phyloP scores from a whole-genome alignment of 305 asterid genomes.

The Plantago rigida region DNA sequence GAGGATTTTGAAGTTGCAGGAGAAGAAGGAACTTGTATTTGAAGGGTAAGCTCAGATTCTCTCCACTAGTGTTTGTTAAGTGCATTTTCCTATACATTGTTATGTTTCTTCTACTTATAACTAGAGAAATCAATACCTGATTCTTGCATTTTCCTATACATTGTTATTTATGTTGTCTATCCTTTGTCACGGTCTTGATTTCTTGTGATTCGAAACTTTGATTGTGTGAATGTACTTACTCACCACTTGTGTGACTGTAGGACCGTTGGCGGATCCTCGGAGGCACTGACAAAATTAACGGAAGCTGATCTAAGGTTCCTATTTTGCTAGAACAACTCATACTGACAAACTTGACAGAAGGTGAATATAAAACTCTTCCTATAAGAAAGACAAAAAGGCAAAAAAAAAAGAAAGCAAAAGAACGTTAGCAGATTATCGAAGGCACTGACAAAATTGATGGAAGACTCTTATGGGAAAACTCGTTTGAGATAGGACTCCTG shows the following conservation, averaged over 20 bases:
- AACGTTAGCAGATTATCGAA: too few relatives aligned
- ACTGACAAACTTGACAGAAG: too few relatives aligned
- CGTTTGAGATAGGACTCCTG: too few relatives aligned
- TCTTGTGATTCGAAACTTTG: too few relatives aligned
- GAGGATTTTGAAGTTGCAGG: conserved; percentile 81
- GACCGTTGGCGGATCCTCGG: conserved; percentile 80
- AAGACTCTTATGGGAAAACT: too few relatives aligned
- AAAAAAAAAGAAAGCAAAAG: too few relatives aligned
- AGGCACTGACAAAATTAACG: conserved; percentile 64
- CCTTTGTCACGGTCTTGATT: too few relatives aligned
- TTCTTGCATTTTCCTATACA: too few relatives aligned
- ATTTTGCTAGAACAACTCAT: conserved; percentile 24
- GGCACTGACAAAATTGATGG: too few relatives aligned
- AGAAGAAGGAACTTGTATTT: conserved; percentile 82
- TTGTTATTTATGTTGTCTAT: too few relatives aligned
- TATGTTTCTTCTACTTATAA: background rate
- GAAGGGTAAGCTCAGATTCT: conserved; percentile 55
- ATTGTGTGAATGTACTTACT: background rate
- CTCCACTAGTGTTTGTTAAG: background rate
- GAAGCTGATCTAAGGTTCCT: conserved; percentile 78
- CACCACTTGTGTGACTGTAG: conserved; percentile 28
- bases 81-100: background rate
- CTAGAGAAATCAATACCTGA: background rate
- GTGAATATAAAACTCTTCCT: too few relatives aligned
- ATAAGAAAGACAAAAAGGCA: too few relatives aligned